Base-by-base conservation (phyloP, 108 stramenopile genomes). In the Skeletonema menzelii region DNA sequence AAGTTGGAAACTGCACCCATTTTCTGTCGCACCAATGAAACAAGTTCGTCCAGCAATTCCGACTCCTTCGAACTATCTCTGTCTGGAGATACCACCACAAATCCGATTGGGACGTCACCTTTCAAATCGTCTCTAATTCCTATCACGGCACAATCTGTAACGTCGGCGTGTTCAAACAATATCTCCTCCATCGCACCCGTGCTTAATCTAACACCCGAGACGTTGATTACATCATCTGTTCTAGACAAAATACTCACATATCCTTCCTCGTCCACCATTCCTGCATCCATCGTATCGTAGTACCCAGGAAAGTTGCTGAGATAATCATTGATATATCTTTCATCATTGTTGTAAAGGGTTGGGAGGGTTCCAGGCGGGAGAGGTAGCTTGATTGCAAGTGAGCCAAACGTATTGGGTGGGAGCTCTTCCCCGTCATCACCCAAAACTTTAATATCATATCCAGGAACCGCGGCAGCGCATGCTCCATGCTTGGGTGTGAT, bases 141-240 rank as follows among this genome's bases (percentile, higher is more conserved):
- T 34, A 94, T 71, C 10, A 91, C 87, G 3, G 91, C 93, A 65
- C 80, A 84, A 73, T 94, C 93, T 1, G 83, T 88, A 20, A 89
- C 83, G 28, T 79, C 73, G 11, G 71, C 66, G 42, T 91, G 90
- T 14, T 66, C 72, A 56, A 86, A 59, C 6, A 93, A 59, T 22
- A 87, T 84, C 73, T 89, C 90, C 68, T 93, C 92, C 77, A 94
- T 71, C 10, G 82, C 78, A 31, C 88, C 90, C 0, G 90, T 88
- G 46, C 67, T 68, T 6, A 94, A 68, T 22, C 93, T 73, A 69
- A 91, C 86, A 20, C 89, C 93, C 4, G 90, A 87, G 27, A 86
- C 84, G 27, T 90, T 90, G 59, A 94, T 91, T 0, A 88, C 72
- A 63, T 95, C 94, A 47, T 92, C 91, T 0, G 84, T 84, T 40